Percentiles rank a stretch among this genome's conserved stretches.
Evolutionary conservation across 306 rosid species (phyloP).

Genomic region (Acacia acuminata): DNA sequence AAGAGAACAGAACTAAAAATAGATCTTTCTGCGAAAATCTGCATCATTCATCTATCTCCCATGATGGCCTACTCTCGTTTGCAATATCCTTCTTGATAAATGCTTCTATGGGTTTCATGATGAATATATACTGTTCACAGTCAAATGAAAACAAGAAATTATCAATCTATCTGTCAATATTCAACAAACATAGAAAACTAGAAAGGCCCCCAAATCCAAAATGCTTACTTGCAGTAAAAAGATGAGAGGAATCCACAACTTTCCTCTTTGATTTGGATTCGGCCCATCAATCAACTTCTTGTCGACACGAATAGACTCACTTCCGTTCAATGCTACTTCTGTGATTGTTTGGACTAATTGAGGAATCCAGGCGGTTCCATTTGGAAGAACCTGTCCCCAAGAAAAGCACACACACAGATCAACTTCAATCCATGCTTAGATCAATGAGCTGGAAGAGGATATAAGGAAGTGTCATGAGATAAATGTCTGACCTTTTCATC

Average conservation of each 20-base stretch:
- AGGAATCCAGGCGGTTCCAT: conserved; percentile 90
- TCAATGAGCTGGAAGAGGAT: conserved; percentile 3
- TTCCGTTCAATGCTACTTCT: conserved; percentile 58
- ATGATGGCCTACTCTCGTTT: conserved; percentile 63
- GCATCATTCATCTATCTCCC: conserved; percentile 73
- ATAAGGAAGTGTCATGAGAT: conserved; percentile 9
- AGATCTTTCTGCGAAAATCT: conserved; percentile 25
- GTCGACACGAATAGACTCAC: conserved; percentile 68
- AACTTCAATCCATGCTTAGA: conserved; percentile 3
- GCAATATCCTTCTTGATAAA: conserved; percentile 63
- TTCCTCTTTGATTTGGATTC: conserved; percentile 81
- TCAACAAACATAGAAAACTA: conserved; percentile 10
- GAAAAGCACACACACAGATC: conserved; percentile 15
- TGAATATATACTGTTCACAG: conserved; percentile 56
- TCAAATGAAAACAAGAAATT: neutral
- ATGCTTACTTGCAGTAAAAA: conserved; percentile 65
- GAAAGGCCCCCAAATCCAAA: conserved; percentile 5
- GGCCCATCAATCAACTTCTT: conserved; percentile 90
- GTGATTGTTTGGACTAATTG: conserved; percentile 75
- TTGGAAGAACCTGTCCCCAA: conserved; percentile 80
- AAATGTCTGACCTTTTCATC: conserved; percentile 81
- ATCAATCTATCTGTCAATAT: neutral
- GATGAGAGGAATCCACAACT: conserved; percentile 76
- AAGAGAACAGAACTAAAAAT: neutral
- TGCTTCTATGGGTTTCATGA: conserved; percentile 67